Percentiles rank a stretch among this genome's conserved stretches.
These are phyloP conservation scores for Lichtheimia hyalospora DNA, from an alignment of 371 early-diverging fungal genomes.

Conservation along the genomic window DNA sequence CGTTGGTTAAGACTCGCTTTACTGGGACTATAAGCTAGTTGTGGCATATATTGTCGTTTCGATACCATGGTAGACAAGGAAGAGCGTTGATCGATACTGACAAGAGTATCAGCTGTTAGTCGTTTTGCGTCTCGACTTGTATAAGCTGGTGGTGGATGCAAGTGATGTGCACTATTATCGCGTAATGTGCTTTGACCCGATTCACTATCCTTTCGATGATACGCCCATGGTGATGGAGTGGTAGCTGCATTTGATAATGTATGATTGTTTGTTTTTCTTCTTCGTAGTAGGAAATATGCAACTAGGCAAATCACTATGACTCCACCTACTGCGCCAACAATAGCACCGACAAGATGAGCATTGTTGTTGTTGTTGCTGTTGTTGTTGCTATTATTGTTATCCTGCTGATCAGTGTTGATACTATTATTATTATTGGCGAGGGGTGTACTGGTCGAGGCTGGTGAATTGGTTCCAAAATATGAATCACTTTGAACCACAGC, in stretches of 20 bases:
- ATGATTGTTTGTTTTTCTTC: neutral
- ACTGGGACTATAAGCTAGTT: conserved; percentile 12
- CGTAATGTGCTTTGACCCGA: neutral
- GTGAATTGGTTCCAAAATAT: too few relatives aligned
- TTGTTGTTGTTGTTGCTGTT: neutral
- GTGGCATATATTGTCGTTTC: conserved; percentile 11
- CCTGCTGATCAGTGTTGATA: neutral
- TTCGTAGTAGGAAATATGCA: neutral
- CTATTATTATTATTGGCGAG: too few relatives aligned
- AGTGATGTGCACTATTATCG: neutral
- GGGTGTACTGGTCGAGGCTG: too few relatives aligned
- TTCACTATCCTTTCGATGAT: neutral
- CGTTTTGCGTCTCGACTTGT: conserved; percentile 1
- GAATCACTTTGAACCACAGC: too few relatives aligned
- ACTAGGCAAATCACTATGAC: neutral
- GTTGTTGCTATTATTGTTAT: neutral
- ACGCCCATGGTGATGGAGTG: neutral
- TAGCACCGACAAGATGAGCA: neutral
- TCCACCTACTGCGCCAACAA: neutral
- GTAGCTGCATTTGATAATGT: neutral
- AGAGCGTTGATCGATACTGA: conserved; percentile 1
- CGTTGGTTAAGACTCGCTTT: neutral
- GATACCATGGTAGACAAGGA: conserved; percentile 10
- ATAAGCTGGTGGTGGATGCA: conserved; percentile 4
- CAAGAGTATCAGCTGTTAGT: conserved; percentile 9